Evolutionary conservation across 495 filamentous ascomycete genomes (phyloP).

Genomic region (Penicillium macrosclerotiorum): DNA sequence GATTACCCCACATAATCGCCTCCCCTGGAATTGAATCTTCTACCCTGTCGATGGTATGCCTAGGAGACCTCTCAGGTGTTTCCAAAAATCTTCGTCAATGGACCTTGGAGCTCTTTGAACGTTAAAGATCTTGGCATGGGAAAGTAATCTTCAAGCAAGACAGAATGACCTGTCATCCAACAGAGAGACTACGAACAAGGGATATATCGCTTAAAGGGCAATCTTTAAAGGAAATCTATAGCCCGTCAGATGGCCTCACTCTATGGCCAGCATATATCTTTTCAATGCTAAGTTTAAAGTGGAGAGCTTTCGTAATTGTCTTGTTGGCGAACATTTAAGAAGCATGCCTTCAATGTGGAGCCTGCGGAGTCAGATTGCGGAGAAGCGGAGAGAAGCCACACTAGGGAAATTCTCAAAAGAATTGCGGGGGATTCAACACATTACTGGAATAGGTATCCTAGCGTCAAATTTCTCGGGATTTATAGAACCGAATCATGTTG

Average conservation of each 20-base stretch:
- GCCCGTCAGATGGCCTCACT: not conserved
- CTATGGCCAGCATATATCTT: not conserved
- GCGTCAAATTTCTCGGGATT: not conserved
- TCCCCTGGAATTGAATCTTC: not conserved
- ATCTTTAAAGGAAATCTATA: too few species aligned
- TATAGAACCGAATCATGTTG: not conserved
- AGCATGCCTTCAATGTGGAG: not conserved
- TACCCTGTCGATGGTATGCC: not conserved
- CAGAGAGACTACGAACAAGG: too few species aligned
- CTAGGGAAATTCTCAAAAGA: too few species aligned
- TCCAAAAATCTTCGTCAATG: too few species aligned
- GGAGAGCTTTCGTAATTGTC: not conserved
- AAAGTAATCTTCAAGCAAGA: not conserved
- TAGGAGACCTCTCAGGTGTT: not conserved
- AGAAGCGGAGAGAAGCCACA: slow-evolving; percentile 1
- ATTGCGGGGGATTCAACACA: slow-evolving; percentile 1
- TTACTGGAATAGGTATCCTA: not conserved
- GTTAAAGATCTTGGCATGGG: not conserved
- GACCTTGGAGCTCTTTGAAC: not conserved
- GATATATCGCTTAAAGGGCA: too few species aligned
- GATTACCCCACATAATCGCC: not conserved
- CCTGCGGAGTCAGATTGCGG: slow-evolving; percentile 2
- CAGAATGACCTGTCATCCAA: too few species aligned
- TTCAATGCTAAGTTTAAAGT: not conserved
- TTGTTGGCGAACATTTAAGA: not conserved